Base-by-base conservation (phyloP, 2,329 filamentous ascomycete genomes). In the Myriosclerotinia curreyana region DNA sequence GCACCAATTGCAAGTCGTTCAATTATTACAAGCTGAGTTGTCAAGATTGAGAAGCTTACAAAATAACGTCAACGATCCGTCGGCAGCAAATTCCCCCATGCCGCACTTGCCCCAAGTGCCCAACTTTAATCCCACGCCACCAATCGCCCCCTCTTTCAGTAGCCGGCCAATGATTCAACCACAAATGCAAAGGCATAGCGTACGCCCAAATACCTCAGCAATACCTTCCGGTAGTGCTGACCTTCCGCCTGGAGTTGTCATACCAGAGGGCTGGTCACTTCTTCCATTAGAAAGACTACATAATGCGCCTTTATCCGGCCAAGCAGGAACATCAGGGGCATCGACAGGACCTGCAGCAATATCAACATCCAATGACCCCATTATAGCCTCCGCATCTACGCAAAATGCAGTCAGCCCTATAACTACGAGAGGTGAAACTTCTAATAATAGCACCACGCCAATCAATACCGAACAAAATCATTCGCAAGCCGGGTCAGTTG, bases 1-100 rank as follows among this genome's bases (percentile, higher is more conserved):
- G 59, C 83, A 87, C 42, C 89, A 95, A 73, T 74, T 93, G 5
- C 82, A 86, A 55, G 77, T 84, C n/a, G 78, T 92, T n/a, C 83
- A 87, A 60, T 77, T 86, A 20, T 79, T 95, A 66, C 83, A 90
- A 66, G 77, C 78, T 25, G 91, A 95, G 74, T 75, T 95, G 58
- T 79, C 83, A 42, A 83, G 88, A 66, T 78, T 93, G 62, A 86
- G 88, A 58, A 64, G 64, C 31, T 73, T 66, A 68, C 74, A 70
- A 64, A 68, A 66, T 56, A 70, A 68, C 59, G 64, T 54, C 50
- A 36, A 44, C 46, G 71, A 71, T 58, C 65, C 68, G 34, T 59
- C 66, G 54, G 66, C 67, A 54, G 64, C 66, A 56, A 66, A 74
- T 54, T 65, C 70, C 36, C 70, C 72, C 66, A 65, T 76, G 36